Conservation (phyloP, 2,329 filamentous ascomycete species). For the Cercospora berteroae region DNA sequence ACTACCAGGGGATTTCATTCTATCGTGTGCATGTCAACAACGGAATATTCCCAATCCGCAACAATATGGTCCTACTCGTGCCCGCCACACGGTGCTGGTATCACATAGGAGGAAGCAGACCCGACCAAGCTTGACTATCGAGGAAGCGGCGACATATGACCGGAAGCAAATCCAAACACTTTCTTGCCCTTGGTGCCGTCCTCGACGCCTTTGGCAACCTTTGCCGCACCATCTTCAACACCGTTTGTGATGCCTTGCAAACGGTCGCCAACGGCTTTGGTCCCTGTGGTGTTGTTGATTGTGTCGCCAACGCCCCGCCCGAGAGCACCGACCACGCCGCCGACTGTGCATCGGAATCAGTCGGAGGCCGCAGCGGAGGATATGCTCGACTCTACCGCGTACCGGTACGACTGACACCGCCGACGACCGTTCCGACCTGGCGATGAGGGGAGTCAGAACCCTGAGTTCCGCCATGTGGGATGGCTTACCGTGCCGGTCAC, state of each 20-base stretch:
- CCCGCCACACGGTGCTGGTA: not conserved
- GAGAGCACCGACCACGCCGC: conserved; percentile 52
- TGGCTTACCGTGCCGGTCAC: conserved; percentile 32
- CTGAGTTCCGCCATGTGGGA: not conserved
- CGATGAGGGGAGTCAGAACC: not conserved
- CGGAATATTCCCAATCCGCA: not conserved
- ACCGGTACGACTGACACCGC: conserved; percentile 51
- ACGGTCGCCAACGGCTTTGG: conserved; percentile 44
- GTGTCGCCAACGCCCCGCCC: conserved; percentile 47
- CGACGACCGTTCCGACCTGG: conserved; percentile 51
- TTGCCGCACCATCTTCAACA: conserved; percentile 43
- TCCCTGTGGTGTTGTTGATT: conserved; percentile 46
- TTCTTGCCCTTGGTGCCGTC: conserved; percentile 32
- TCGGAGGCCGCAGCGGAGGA: not conserved
- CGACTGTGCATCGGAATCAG: conserved; percentile 33
- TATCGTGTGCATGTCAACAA: not conserved
- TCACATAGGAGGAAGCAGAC: not conserved
- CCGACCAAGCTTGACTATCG: not conserved
- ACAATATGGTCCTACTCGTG: not conserved
- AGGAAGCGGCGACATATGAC: not conserved
- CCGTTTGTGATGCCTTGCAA: conserved; percentile 44
- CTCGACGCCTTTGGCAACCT: conserved; percentile 46
- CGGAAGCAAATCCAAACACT: not conserved
- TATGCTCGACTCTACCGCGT: not conserved
- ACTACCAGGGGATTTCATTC: not conserved